These are phyloP conservation scores for Obelidium mucronatum DNA, from an alignment of 192 early-diverging fungal genomes.

Conservation along the genomic window DNA sequence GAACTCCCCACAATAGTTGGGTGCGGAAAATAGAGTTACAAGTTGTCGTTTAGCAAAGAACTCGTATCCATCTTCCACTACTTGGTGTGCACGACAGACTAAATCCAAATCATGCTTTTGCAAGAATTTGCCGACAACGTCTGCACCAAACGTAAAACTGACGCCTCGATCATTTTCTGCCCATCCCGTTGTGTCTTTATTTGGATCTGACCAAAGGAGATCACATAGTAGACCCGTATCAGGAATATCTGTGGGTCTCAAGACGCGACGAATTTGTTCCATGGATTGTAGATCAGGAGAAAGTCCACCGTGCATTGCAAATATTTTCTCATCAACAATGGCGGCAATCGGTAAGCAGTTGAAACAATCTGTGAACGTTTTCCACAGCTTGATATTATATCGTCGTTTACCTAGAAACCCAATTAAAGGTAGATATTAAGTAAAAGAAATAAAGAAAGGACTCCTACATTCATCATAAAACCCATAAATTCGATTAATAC, in stretches of 20 bases:
- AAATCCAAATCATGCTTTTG: constrained; percentile 97
- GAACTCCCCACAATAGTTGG: constrained; percentile 90
- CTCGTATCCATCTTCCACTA: constrained; percentile 98
- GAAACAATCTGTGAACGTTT: constrained; percentile 98
- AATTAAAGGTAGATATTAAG: constrained; percentile 8
- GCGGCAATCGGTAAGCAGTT: constrained; percentile 98
- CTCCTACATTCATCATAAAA: constrained; percentile 95
- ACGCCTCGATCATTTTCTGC: constrained; percentile 97
- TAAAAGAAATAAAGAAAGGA: constrained; percentile 21
- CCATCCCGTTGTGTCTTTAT: constrained; percentile 96
- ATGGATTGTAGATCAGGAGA: constrained; percentile 96
- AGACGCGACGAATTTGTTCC: constrained; percentile 97
- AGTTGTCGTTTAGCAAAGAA: constrained; percentile 96
- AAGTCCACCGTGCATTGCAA: constrained; percentile 97
- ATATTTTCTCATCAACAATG: constrained; percentile 98
- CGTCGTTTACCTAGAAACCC: constrained; percentile 79
- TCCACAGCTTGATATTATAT: constrained; percentile 99
- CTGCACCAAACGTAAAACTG: constrained; percentile 94
- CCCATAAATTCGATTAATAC: constrained; percentile 96
- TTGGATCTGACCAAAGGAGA: constrained; percentile 96
- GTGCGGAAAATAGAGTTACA: constrained; percentile 95
- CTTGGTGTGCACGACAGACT: constrained; percentile 97
- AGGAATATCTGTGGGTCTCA: constrained; percentile 97
- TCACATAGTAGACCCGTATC: constrained; percentile 97
- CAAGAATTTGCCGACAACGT: constrained; percentile 89